Evolutionary conservation across 495 filamentous ascomycete species (phyloP).

Genomic region (Neurospora pannonica): DNA sequence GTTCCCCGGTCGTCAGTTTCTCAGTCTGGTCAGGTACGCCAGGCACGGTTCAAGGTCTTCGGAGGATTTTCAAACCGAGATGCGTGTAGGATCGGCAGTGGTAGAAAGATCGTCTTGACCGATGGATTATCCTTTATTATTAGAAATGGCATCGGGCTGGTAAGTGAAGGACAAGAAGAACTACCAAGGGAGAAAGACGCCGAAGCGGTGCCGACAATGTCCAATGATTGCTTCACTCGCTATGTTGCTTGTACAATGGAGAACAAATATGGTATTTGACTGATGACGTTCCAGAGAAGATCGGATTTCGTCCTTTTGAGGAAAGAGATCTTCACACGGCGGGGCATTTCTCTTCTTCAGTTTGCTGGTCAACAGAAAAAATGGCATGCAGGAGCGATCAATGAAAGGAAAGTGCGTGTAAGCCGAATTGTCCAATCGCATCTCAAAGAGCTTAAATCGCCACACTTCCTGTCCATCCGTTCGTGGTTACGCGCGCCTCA

Average conservation of each 20-base stretch:
- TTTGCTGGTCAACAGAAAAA: neutral
- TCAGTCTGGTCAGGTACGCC: neutral
- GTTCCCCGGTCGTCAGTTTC: neutral
- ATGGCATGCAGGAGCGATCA: neutral
- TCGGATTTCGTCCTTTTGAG: neutral
- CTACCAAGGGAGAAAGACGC: neutral
- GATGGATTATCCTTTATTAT: neutral
- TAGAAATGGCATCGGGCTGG: neutral
- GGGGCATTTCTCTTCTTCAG: neutral
- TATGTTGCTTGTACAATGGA: neutral
- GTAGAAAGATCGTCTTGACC: neutral
- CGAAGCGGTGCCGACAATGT: neutral
- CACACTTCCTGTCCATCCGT: too few species aligned
- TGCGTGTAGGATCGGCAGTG: neutral
- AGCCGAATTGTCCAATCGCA: neutral
- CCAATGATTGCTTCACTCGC: neutral
- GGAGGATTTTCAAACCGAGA: neutral
- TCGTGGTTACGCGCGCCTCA: neutral
- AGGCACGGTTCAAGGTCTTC: neutral
- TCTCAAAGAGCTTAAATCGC: neutral
- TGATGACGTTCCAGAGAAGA: neutral
- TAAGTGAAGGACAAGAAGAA: neutral
- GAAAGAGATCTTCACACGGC: neutral
- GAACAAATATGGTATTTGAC: neutral
- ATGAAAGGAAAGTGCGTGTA: neutral